Conservation (phyloP, 2,329 filamentous ascomycete species). For the Ceratocystis ficicola region DNA sequence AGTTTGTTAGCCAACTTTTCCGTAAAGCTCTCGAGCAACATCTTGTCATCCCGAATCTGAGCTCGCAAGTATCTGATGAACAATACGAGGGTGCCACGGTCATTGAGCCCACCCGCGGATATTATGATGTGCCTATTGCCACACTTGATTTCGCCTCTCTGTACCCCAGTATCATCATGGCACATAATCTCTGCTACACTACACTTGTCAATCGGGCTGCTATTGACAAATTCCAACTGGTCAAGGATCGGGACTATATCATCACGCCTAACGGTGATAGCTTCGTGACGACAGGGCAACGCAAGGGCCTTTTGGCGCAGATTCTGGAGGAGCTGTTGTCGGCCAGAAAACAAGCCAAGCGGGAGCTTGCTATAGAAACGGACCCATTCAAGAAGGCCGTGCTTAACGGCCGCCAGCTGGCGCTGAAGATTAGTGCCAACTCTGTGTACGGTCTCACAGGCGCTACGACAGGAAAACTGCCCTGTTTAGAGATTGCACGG, state of each 20-base stretch:
- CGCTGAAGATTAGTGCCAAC: conserved; percentile 93
- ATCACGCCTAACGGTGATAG: conserved; percentile 88
- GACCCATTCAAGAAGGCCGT: conserved; percentile 98
- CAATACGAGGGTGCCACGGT: conserved; percentile 97
- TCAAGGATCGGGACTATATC: conserved; percentile 91
- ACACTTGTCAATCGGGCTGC: conserved; percentile 68
- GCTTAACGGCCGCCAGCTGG: conserved; percentile 89
- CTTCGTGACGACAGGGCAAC: conserved; percentile 76
- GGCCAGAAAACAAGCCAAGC: conserved; percentile 92
- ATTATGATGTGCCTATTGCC: conserved; percentile 88
- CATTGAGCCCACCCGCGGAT: conserved; percentile 86
- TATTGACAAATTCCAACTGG: conserved; percentile 62
- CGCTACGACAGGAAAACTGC: conserved; percentile 88
- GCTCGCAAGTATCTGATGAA: conserved; percentile 58
- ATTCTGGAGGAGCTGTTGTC: conserved; percentile 86
- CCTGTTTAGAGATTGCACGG: conserved; percentile 87
- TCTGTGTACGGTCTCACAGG: conserved; percentile 95
- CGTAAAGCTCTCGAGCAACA: conserved; percentile 88
- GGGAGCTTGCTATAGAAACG: conserved; percentile 73
- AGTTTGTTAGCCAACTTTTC: conserved; percentile 95
- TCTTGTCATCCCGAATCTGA: conserved; percentile 82
- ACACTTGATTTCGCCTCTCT: conserved; percentile 98
- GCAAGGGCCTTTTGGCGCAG: conserved; percentile 84
- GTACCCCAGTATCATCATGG: conserved; percentile 97
- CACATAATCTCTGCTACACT: conserved; percentile 96